Conservation (phyloP, 2,329 filamentous ascomycete genomes). For the Rachicladosporium sp. region DNA sequence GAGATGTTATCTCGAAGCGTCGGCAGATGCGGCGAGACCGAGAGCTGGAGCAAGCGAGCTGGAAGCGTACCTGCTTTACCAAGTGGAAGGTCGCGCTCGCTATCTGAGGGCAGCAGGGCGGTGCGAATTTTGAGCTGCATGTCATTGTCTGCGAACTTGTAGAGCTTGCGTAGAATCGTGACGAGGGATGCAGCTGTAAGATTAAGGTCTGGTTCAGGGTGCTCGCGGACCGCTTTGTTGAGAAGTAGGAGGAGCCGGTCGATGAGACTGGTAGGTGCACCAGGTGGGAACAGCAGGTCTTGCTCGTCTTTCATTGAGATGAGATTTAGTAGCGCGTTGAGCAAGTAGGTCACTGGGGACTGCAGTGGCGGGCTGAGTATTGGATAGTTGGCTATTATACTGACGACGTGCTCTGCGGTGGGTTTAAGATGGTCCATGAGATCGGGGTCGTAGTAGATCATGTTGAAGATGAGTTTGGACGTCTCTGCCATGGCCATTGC, state of each 20-base stretch:
- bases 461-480: conserved; percentile 78
- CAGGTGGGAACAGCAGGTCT: conserved; percentile 48
- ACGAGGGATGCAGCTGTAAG: conserved; percentile 41
- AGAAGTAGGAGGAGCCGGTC: conserved; percentile 60
- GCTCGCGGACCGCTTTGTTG: conserved; percentile 50
- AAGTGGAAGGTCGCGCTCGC: conserved; percentile 64
- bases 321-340: conserved; percentile 74
- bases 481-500: conserved; percentile 74
- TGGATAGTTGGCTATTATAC: conserved; percentile 52
- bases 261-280: conserved; percentile 46
- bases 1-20: conserved; percentile 64
- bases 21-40: conserved; percentile 59
- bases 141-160: conserved; percentile 54
- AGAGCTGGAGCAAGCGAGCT: conserved; percentile 64
- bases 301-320: conserved; percentile 10
- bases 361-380: conserved; percentile 56
- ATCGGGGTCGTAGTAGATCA: conserved; percentile 61
- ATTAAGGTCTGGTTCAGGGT: conserved; percentile 61
- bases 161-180: conserved; percentile 62
- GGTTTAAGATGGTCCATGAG: conserved; percentile 50
- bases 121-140: conserved; percentile 52
- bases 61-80: conserved; percentile 64
- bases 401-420: conserved; percentile 57
- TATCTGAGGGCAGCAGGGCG: conserved; percentile 60
- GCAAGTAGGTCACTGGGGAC: conserved; percentile 54